Evolutionary conservation across 2,329 filamentous ascomycete species (phyloP).

Genomic region (Verticillium dahliae): DNA sequence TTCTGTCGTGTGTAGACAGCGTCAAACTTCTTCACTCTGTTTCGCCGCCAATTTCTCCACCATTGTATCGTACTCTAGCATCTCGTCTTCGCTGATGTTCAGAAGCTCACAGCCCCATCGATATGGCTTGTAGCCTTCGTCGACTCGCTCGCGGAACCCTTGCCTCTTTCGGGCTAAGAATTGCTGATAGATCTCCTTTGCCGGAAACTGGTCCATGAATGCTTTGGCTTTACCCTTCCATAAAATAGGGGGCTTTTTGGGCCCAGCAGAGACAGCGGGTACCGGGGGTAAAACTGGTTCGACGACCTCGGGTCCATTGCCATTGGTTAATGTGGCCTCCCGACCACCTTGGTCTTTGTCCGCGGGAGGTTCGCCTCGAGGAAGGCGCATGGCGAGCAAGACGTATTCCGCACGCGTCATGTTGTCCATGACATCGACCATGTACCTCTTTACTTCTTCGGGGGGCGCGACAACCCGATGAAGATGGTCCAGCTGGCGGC

Average conservation of each 20-base stretch:
- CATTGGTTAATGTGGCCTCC: neutral
- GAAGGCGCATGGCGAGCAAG: conserved; percentile 59
- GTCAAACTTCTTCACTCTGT: neutral
- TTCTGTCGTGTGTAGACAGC: neutral
- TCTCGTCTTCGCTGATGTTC: neutral
- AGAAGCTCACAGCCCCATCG: neutral
- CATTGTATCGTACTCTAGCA: neutral
- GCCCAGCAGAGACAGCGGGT: conserved; percentile 2
- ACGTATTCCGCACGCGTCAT: conserved; percentile 64
- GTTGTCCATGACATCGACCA: conserved; percentile 64
- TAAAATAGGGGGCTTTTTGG: conserved; percentile 8
- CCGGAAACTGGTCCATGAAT: conserved; percentile 7
- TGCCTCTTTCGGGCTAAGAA: conserved; percentile 7
- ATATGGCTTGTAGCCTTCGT: neutral
- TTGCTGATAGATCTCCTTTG: conserved; percentile 11
- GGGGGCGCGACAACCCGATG: conserved; percentile 54
- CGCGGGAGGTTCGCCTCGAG: conserved; percentile 33
- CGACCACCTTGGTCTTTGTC: conserved; percentile 17
- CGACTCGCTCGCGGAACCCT: neutral
- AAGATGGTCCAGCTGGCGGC: conserved; percentile 54
- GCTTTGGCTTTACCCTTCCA: conserved; percentile 8
- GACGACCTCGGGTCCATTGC: neutral
- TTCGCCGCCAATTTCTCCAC: neutral
- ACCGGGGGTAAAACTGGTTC: neutral
- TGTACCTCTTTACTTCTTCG: conserved; percentile 58